These are phyloP conservation scores for Teratosphaeria epicoccoides DNA, from an alignment of 2,329 filamentous ascomycete genomes.

Conservation along the genomic window DNA sequence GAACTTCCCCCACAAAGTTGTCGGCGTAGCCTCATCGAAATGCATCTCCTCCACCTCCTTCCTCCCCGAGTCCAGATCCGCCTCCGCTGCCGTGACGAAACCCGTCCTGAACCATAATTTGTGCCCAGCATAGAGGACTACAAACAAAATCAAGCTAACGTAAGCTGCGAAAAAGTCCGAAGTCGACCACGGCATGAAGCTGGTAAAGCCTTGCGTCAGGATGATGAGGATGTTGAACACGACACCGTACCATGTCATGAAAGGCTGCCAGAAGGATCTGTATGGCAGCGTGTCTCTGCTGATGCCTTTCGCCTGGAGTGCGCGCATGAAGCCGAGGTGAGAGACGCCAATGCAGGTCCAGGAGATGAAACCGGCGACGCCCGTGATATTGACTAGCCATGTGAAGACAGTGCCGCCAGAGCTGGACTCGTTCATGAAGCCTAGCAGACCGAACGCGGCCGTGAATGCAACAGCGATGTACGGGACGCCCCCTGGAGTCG, in stretches of 20 bases:
- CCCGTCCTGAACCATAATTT: constrained; percentile 48
- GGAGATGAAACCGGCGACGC: constrained; percentile 65
- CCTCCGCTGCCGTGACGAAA: constrained; percentile 32
- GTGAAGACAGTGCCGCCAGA: constrained; percentile 59
- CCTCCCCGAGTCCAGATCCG: constrained; percentile 34
- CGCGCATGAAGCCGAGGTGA: constrained; percentile 62
- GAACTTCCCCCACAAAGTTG: constrained; percentile 24
- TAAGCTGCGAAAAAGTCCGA: constrained; percentile 64
- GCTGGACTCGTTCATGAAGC: constrained; percentile 62
- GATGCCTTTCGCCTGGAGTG: constrained; percentile 58
- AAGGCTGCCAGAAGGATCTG: constrained; percentile 59
- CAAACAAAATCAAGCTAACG: constrained; percentile 62
- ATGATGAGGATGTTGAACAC: constrained; percentile 58
- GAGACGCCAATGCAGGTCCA: constrained; percentile 59
- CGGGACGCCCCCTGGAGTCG: constrained; percentile 55
- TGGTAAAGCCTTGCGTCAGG: constrained; percentile 64
- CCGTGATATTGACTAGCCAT: constrained; percentile 64
- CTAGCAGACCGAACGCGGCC: constrained; percentile 56
- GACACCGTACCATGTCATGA: constrained; percentile 57
- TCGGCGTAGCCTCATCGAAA: constrained; percentile 23
- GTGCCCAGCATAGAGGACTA: constrained; percentile 58
- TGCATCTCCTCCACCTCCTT: constrained; percentile 27
- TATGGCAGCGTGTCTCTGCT: constrained; percentile 59
- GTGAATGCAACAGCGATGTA: constrained; percentile 61
- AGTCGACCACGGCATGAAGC: constrained; percentile 62